Evolutionary conservation across 1,284 basidiomycete genomes (phyloP), one percentile per base, ranked within the genome.

Genomic region (Trichosporon faecale): DNA sequence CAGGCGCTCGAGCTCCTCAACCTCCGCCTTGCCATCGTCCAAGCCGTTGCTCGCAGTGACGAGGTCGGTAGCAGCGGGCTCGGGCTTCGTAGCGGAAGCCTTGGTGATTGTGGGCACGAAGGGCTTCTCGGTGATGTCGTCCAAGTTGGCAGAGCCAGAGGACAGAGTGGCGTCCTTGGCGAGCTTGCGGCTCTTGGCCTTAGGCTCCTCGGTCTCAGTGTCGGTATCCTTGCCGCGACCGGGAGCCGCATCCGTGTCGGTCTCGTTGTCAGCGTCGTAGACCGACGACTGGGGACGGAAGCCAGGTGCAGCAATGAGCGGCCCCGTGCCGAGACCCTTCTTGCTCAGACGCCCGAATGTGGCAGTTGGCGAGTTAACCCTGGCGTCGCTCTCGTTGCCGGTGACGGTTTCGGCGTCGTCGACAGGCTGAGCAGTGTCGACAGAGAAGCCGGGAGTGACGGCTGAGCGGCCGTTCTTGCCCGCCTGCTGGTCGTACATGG

Each of bases 1-100:
- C 11, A 66, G 18, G n/a, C 44, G 16, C 18, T 68, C 67, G 9
- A 55, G 49, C 63, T 65, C 49, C 16, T 33, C 33, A 25, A 68
- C 23, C 25, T 65, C 63, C 2, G 35, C 63, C 16, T 37, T 33
- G 33, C 49, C 23, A 6, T 67, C 57, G 2, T 61, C 57, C 57
- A 61, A 9, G 16, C 57, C 57, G 11, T 61, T 61, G 57, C 12
- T n/a, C 14, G 27, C 57, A 9, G 52, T 4, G 12, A 23, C 12
- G 12, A 21, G 25, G 4, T 9, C 5, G 14, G 23, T 14, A 6
- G 25, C 25, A 21, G 12, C 27, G n/a, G 29, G 2, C 27, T 61
- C 18, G 11, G 18, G 2, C 8, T 31, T 16, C 18, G n/a, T 7
- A 18, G 57, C 25, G 8, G 16, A 9, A 3, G 8, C 29, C 27